Percentiles rank a stretch among this genome's conserved stretches.
Evolutionary conservation across 179 eudicot genomes (phyloP).

Genomic region (Drosera spatulata): DNA sequence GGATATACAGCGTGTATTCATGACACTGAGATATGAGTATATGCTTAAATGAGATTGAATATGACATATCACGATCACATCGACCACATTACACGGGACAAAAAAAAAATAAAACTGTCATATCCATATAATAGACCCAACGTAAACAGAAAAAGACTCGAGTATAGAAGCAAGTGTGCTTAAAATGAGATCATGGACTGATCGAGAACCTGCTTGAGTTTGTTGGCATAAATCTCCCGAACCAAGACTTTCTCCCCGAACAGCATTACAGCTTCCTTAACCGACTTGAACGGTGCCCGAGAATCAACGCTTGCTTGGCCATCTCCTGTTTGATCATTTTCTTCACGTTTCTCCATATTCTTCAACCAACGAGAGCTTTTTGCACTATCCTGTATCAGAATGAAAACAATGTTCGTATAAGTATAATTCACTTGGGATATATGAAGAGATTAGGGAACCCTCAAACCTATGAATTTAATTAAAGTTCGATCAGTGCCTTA

Average conservation of each 20-base stretch:
- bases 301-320: conserved; percentile 65
- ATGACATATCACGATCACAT: no score
- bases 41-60: no score
- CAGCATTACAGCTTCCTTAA: conserved; percentile 69
- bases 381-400: no score
- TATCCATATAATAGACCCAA: neutral
- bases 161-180: neutral
- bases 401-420: no score
- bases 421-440: no score
- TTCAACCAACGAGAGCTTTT: neutral
- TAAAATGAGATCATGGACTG: neutral
- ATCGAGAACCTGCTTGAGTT: conserved; percentile 44
- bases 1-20: neutral
- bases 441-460: no score
- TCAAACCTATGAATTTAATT: no score
- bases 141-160: no score
- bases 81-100: no score
- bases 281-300: conserved; percentile 65
- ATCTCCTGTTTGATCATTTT: conserved; percentile 23
- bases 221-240: conserved; percentile 49
- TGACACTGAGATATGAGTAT: neutral
- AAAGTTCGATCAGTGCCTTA: no score
- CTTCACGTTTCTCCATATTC: conserved; percentile 9
- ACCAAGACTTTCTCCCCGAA: conserved; percentile 75
- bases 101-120: neutral